Evolutionary conservation across 441 rosid species (phyloP), one percentile per base, ranked within the genome.

Genomic region (Euphorbia neoarborescens): DNA sequence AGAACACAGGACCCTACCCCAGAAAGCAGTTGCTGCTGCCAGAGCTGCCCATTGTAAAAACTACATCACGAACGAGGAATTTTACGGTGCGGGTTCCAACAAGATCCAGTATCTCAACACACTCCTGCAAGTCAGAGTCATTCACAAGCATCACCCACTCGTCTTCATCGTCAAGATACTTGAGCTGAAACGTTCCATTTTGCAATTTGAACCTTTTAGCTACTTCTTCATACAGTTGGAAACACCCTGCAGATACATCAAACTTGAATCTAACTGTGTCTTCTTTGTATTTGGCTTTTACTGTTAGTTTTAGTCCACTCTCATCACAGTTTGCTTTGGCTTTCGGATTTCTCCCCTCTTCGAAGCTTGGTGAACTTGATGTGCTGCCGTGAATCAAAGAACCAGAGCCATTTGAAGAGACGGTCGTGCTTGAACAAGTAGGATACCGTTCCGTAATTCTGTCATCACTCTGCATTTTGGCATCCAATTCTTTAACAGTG

Each of bases 91-190:
- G 85, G 54, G 81, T 86, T 57, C 94, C 88, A 8, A 75, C 62
- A 24, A 71, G 37, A 19, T 89, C 89, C 75, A 90, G 38, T 77
- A 91, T 83, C 79, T 91, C 94, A 19, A 91, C 67, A 62, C 97
- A 91, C 79, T 91, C 97, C 66, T 85, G 87, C 65, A 89, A 83
- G 81, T 93, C 98, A 1, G 85, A 85, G 75, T 90, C 91, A 54
- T 75, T 84, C 22, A 84, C 84, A 54, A 90, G 71, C 88, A 90
- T 71, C 71, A 90, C 94, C 98, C 97, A 93, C 75, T 93, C 97
- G 30, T 88, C 90, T 71, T 93, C 97, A 15, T 89, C 98, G 14
- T 90, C 97, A 50, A 93, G 74, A 69, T 93, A 93, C 81, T 84
- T 89, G 76, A 93, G 87, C 78, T 85, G 90, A 86, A 93, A 93